A percentile compares a stretch with the other conserved stretches of the same genome.
phyloP scores from a whole-genome alignment of 2,329 filamentous ascomycete species.

The Aureobasidium sp. region DNA sequence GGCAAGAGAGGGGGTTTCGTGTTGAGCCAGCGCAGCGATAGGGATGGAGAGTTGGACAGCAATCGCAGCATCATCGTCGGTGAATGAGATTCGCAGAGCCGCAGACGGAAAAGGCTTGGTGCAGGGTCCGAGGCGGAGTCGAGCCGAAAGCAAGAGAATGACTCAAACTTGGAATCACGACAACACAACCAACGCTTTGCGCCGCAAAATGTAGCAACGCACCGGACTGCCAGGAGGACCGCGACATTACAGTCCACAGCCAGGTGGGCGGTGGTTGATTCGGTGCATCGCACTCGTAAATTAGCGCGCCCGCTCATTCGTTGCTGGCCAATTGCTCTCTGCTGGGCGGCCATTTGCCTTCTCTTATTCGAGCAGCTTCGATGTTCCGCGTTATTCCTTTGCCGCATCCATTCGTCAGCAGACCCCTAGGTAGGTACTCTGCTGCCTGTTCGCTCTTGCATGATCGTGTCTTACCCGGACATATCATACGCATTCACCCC shows the following conservation, averaged over 20 bases:
- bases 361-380: constrained; percentile 12
- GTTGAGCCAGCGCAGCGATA: neutral
- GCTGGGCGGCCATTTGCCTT: neutral
- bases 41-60: neutral
- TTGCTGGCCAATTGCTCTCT: constrained; percentile 8
- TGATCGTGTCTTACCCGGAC: constrained; percentile 9
- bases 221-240: neutral
- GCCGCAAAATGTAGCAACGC: constrained; percentile 6
- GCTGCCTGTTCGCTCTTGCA: constrained; percentile 11
- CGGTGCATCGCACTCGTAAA: neutral
- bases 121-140: constrained; percentile 6
- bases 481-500: constrained; percentile 8
- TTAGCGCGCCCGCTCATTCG: constrained; percentile 6
- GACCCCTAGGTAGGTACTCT: constrained; percentile 10
- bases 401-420: constrained; percentile 13
- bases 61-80: constrained; percentile 3
- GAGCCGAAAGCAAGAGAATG: constrained; percentile 10
- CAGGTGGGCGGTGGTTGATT: neutral
- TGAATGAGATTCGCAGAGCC: constrained; percentile 9
- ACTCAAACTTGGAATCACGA: constrained; percentile 8
- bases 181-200: constrained; percentile 9
- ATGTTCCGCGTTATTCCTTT: constrained; percentile 12
- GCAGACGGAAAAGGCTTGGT: constrained; percentile 3
- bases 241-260: neutral
- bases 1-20: constrained; percentile 8